Evolutionary conservation across 495 filamentous ascomycete species (phyloP).

Genomic region (Friedmanniomyces simplex): DNA sequence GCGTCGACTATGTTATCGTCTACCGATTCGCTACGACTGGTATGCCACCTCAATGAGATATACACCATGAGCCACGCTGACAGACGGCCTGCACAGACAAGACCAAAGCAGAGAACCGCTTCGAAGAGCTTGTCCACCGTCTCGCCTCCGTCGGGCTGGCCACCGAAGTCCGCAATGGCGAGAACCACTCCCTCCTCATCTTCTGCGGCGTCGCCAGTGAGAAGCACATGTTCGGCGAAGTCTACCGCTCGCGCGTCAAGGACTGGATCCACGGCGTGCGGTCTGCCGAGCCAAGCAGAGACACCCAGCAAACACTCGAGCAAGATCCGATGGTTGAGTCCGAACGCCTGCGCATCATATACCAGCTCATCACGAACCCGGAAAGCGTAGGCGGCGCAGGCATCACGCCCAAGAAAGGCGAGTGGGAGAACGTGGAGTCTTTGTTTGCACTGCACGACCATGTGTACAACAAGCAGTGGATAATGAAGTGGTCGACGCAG

Average conservation of each 20-base stretch:
- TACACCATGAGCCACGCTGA: not conserved
- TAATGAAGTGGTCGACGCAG: conserved; percentile 75
- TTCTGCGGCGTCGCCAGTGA: conserved; percentile 70
- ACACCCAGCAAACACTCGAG: conserved; percentile 51
- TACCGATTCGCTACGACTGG: conserved; percentile 61
- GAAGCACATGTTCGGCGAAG: conserved; percentile 44
- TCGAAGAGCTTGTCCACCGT: conserved; percentile 61
- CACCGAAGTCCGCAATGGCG: conserved; percentile 74
- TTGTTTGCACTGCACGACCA: conserved; percentile 86
- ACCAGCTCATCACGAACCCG: conserved; percentile 77
- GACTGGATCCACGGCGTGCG: conserved; percentile 95
- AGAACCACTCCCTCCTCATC: conserved; percentile 64
- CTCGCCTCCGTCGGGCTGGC: conserved; percentile 67
- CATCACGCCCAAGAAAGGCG: conserved; percentile 68
- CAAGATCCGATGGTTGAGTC: conserved; percentile 71
- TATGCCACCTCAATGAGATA: conserved; percentile 25
- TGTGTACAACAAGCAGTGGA: conserved; percentile 79
- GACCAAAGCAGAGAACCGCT: conserved; percentile 54
- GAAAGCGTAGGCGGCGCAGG: conserved; percentile 76
- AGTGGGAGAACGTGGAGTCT: conserved; percentile 76
- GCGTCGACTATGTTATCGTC: conserved; percentile 88
- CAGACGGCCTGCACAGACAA: conserved; percentile 42
- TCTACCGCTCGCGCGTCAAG: conserved; percentile 59
- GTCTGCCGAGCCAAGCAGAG: conserved; percentile 63
- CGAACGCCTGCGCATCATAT: conserved; percentile 74